These are phyloP conservation scores for Pseudogymnoascus sp. DNA, from an alignment of 2,329 filamentous ascomycete genomes.

Conservation along the genomic window DNA sequence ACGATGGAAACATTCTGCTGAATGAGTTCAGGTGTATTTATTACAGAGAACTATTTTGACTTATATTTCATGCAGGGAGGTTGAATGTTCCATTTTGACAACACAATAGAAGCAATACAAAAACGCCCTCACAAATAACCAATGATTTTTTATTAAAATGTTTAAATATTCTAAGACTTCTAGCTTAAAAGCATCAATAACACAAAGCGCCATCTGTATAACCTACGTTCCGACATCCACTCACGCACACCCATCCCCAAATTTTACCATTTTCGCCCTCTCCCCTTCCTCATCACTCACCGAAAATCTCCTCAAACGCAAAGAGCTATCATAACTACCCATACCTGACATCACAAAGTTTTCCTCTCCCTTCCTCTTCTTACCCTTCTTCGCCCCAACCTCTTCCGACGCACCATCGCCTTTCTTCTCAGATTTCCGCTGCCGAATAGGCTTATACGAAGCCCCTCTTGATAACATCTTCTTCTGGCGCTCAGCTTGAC, in stretches of 20 bases:
- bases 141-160: background rate
- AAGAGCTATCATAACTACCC: background rate
- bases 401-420: background rate
- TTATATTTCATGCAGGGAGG: too few relatives aligned
- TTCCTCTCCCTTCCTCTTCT: background rate
- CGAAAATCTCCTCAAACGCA: background rate
- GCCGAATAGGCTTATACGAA: background rate
- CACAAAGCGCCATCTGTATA: background rate
- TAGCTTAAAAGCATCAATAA: background rate
- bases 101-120: background rate
- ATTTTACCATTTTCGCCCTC: background rate
- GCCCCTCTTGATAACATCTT: background rate
- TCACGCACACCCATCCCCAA: background rate
- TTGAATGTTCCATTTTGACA: too few relatives aligned
- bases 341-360: background rate
- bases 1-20: too few relatives aligned
- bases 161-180: background rate
- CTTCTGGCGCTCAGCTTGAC: background rate
- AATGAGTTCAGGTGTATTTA: background rate
- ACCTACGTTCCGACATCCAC: background rate
- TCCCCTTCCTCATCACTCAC: background rate
- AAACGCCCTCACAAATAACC: background rate
- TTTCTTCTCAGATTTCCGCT: background rate
- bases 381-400: background rate
- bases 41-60: too few relatives aligned